These are phyloP conservation scores for Vitis labrusca DNA, from an alignment of 164 flowering plant species.

Conservation along the genomic window DNA sequence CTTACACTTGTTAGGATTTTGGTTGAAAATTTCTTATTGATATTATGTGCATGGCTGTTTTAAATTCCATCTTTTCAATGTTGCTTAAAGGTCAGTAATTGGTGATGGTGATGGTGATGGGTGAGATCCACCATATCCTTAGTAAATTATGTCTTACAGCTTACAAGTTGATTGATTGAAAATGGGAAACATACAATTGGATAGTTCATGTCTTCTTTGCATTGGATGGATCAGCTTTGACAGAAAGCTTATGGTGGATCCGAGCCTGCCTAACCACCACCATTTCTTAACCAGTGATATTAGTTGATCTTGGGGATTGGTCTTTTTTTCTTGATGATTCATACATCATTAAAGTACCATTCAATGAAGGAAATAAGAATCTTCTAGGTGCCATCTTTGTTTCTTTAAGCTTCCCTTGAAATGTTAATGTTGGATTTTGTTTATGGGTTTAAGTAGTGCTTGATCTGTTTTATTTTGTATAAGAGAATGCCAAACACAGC, in stretches of 20 bases:
- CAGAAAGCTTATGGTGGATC: not conserved
- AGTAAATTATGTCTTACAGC: no score
- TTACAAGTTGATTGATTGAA: not conserved
- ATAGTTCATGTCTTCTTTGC: not conserved
- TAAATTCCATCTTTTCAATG: not conserved
- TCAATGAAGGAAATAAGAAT: not conserved
- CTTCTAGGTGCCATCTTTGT: not conserved
- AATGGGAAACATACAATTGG: not conserved
- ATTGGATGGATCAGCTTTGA: not conserved
- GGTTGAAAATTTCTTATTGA: not conserved
- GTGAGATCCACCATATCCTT: no score
- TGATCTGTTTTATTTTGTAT: not conserved
- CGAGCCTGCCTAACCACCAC: not conserved
- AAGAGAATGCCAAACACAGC: not conserved
- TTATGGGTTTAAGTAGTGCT: not conserved
- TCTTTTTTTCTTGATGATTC: not conserved
- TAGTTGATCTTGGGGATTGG: not conserved
- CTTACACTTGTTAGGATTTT: not conserved
- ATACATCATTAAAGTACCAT: not conserved
- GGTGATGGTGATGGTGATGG: no score
- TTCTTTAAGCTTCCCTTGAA: not conserved
- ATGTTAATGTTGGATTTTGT: not conserved
- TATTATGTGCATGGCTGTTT: not conserved
- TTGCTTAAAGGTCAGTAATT: not conserved
- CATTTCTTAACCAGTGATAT: not conserved